Percentiles rank a stretch among this genome's conserved stretches.
Evolutionary conservation across 495 filamentous ascomycete genomes (phyloP).

Genomic region (Aspergillus sclerotiicarbonarius): DNA sequence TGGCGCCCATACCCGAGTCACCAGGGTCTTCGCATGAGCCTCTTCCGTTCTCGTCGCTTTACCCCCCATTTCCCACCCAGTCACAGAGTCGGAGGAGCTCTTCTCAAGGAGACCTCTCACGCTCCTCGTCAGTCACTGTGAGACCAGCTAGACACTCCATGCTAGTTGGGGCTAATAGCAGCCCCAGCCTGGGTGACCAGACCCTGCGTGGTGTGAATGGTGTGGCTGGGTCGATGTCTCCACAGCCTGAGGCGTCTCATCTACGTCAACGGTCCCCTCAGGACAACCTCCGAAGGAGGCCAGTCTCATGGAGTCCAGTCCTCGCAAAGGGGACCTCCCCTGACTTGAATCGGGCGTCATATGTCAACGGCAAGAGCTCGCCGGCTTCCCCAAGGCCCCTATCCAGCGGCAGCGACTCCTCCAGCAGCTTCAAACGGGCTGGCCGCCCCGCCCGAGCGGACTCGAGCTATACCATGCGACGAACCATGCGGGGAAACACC

Average conservation of each 20-base stretch:
- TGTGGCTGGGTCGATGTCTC: not conserved
- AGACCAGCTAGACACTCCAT: conserved; percentile 21
- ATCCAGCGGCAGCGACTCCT: conserved; percentile 59
- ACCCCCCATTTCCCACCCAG: conserved; percentile 20
- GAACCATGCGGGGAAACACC: conserved; percentile 50
- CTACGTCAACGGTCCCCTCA: conserved; percentile 2
- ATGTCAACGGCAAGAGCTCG: conserved; percentile 5
- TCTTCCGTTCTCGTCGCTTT: conserved; percentile 22
- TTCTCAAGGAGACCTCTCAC: not conserved
- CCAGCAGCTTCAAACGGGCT: conserved; percentile 59
- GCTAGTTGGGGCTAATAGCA: conserved; percentile 21
- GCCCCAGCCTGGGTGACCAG: not conserved
- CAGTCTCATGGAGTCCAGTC: conserved; percentile 29
- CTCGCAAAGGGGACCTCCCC: conserved; percentile 13
- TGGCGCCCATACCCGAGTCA: conserved; percentile 19
- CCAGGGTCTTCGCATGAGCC: conserved; percentile 17
- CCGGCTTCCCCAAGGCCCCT: conserved; percentile 27
- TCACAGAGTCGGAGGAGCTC: conserved; percentile 3
- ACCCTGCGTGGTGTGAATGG: not conserved
- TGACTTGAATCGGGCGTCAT: conserved; percentile 3
- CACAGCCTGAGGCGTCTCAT: not conserved
- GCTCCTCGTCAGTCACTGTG: conserved; percentile 15
- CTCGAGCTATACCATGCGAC: conserved; percentile 50
- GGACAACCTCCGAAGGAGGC: conserved; percentile 17
- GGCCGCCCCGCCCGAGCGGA: conserved; percentile 34